Evolutionary conservation across 805 yeast species (phyloP), one percentile per base, ranked within the genome.

Genomic region (Spathaspora hagerdaliae): DNA sequence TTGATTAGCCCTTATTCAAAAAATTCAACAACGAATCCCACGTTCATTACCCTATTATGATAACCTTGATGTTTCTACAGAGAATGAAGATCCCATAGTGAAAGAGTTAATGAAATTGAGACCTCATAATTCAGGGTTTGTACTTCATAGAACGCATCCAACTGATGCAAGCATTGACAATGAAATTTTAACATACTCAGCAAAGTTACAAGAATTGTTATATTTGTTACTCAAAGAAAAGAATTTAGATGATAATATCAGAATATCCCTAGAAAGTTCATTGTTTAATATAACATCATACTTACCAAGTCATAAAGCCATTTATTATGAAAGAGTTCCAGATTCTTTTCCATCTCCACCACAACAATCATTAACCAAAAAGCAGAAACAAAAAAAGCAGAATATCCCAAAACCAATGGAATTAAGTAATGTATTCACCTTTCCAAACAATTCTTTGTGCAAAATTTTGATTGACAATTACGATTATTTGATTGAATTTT

Each of bases 381-480:
- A 27, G n/a, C 24, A 27, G 9, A 15, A 24, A 9, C 5, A 9
- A 9, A 36, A 15, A 12, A 32, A 32, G 12, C 40, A 41, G 26
- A 15, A 41, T 34, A 8, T 41, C 8, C 31, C 41, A 12, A 34
- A 38, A 19, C 36, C 39, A 9, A 12, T 8, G 12, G 8, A 26
- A 12, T 11, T 31, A 6, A 14, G 13, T 7, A 9, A 42, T 32
- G 5, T 13, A 33, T 35, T 35, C 15, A 29, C 32, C 9, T 71
- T 64, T 48, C 77, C 77, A 2, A 59, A 65, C 39, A 64, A 63
- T 42, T 57, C 63, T 19, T 55, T 71, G 32, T 68, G 74, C 5
- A 59, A 59, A 43, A 58, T 71, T 11, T 51, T 71, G 27, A 51
- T 71, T n/a, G 77, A 71, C 41, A 71, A 70, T 51, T 71, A 64